These are phyloP conservation scores for Aspergillus sp. DNA, from an alignment of 2,329 filamentous ascomycete genomes.

Conservation along the genomic window DNA sequence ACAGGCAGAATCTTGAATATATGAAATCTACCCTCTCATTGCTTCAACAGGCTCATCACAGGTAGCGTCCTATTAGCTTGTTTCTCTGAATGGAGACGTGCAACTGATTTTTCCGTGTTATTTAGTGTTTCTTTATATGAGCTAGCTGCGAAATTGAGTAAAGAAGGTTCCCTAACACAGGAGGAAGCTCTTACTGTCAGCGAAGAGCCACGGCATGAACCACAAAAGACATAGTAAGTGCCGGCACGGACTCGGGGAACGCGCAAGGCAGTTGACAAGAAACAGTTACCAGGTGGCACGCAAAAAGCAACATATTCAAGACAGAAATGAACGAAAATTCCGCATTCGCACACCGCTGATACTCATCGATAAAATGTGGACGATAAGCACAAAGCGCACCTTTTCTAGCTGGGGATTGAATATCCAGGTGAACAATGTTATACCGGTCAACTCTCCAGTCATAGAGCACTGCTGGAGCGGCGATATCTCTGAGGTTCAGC, in stretches of 20 bases:
- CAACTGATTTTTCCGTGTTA: no score
- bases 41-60: background rate
- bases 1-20: background rate
- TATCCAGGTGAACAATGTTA: background rate
- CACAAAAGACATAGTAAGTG: no score
- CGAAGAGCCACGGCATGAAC: no score
- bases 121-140: background rate
- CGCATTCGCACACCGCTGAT: background rate
- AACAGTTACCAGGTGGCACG: background rate
- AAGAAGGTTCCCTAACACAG: no score
- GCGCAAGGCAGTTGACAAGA: background rate
- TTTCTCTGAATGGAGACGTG: no score
- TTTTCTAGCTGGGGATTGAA: background rate
- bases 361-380: background rate
- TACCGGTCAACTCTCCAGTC: background rate
- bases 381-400: background rate
- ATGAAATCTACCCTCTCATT: background rate
- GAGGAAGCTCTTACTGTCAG: no score
- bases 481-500: background rate
- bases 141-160: background rate
- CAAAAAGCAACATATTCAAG: no score
- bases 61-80: background rate
- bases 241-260: accelerated
- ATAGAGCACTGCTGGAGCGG: accelerated
- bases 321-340: background rate